Conservation (phyloP, 305 asterid genomes). For the Withania somnifera region DNA sequence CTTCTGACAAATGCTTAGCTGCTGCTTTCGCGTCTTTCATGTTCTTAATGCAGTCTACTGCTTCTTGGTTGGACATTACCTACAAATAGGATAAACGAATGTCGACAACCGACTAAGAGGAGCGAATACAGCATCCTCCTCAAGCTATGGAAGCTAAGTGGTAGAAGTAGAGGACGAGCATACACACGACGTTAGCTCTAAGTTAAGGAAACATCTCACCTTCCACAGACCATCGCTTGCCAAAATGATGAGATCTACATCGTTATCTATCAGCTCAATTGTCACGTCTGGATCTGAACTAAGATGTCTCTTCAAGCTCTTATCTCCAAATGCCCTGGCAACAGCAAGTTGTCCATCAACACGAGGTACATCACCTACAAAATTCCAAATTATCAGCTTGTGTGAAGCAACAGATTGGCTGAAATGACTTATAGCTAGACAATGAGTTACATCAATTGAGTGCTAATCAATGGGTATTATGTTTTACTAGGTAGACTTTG, state of each 20-base stretch:
- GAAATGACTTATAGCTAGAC: not conserved
- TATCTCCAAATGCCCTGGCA: conserved; percentile 96
- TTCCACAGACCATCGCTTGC: conserved; percentile 98
- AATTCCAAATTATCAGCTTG: not conserved
- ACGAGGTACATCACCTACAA: conserved; percentile 89
- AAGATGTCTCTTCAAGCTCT: conserved; percentile 78
- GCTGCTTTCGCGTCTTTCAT: conserved; percentile 59
- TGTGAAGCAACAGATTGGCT: not conserved
- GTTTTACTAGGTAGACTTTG: not conserved
- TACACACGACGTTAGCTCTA: not conserved
- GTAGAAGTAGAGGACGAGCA: too few relatives aligned
- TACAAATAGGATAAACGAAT: not conserved
- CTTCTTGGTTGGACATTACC: conserved; percentile 93
- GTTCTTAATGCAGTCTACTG: conserved; percentile 53
- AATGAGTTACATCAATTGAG: not conserved
- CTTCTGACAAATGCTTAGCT: conserved; percentile 57
- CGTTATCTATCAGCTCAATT: conserved; percentile 48
- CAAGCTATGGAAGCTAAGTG: too few relatives aligned
- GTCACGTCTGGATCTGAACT: conserved; percentile 75
- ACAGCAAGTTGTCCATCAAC: conserved; percentile 95
- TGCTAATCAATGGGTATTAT: not conserved
- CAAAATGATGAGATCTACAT: conserved; percentile 53
- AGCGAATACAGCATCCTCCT: not conserved
- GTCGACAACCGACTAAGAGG: not conserved
- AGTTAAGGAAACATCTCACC: conserved; percentile 20